phyloP scores from a whole-genome alignment of 345 rosid species.

The Citrus glauca region DNA sequence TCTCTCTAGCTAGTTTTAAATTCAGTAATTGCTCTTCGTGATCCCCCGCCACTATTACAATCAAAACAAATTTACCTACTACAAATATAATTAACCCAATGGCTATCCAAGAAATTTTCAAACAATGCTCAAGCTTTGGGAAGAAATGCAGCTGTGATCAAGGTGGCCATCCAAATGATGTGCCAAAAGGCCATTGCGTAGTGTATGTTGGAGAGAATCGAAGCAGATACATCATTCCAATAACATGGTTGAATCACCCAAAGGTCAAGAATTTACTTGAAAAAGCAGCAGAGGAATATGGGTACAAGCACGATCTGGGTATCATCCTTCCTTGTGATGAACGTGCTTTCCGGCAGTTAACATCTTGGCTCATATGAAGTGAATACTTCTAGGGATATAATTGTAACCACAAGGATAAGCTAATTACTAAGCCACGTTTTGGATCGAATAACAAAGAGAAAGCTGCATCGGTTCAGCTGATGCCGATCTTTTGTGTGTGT shows the following conservation, averaged over 20 bases:
- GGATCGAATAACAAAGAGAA: background rate
- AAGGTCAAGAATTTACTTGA: constrained; percentile 67
- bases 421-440: background rate
- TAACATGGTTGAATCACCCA: constrained; percentile 70
- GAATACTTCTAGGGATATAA: background rate
- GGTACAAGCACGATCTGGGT: constrained; percentile 82
- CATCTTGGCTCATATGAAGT: constrained; percentile 38
- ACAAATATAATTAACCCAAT: constrained; percentile 5
- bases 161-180: constrained; percentile 52
- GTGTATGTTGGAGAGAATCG: constrained; percentile 84
- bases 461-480: background rate
- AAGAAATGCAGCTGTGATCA: constrained; percentile 35
- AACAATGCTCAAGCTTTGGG: constrained; percentile 60
- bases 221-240: constrained; percentile 71
- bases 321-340: constrained; percentile 95
- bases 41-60: background rate
- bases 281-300: constrained; percentile 85
- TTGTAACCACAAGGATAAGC: background rate
- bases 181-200: constrained; percentile 88
- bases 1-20: no score
- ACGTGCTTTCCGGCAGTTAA: constrained; percentile 56
- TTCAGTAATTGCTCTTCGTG: no score
- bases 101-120: constrained; percentile 45
- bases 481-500: no score
- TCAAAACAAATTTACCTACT: background rate